phyloP scores from a whole-genome alignment of 192 early-diverging fungal genomes.

The Polychytrium aggregatum region DNA sequence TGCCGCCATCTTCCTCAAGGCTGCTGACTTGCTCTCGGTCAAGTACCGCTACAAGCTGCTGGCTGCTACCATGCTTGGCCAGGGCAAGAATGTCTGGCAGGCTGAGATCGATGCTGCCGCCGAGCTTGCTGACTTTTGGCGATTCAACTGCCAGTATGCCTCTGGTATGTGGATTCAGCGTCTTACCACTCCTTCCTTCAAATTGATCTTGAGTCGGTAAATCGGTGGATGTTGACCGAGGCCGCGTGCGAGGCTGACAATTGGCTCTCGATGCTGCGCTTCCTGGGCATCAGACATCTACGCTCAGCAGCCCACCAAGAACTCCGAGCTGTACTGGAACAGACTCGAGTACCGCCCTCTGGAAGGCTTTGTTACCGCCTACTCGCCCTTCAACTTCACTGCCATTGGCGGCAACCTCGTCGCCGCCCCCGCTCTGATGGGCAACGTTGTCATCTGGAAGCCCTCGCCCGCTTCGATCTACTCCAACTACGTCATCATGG shows the following conservation, averaged over 20 bases:
- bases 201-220: background rate
- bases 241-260: too few relatives aligned
- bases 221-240: background rate
- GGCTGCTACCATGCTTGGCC: slow-evolving; percentile 96
- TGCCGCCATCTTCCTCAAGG: slow-evolving; percentile 91
- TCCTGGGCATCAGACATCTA: slow-evolving; percentile 79
- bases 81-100: slow-evolving; percentile 98
- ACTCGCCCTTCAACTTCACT: slow-evolving; percentile 99
- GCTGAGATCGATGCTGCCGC: slow-evolving; percentile 98
- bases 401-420: slow-evolving; percentile 96
- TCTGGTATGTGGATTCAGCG: slow-evolving; percentile 13
- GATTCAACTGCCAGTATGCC: slow-evolving; percentile 91
- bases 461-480: slow-evolving; percentile 77
- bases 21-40: slow-evolving; percentile 79
- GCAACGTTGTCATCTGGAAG: slow-evolving; percentile 97
- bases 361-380: slow-evolving; percentile 96
- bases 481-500: slow-evolving; percentile 81
- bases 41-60: slow-evolving; percentile 89
- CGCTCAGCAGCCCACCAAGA: slow-evolving; percentile 81
- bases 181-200: too few relatives aligned
- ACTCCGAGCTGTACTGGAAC: slow-evolving; percentile 81
- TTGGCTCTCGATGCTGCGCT: too few relatives aligned
- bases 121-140: slow-evolving; percentile 87
- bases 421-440: slow-evolving; percentile 90
- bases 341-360: slow-evolving; percentile 88